These are phyloP conservation scores for Eremochloa ophiuroides DNA, from an alignment of 176 grass and related monocot genomes.

Conservation along the genomic window DNA sequence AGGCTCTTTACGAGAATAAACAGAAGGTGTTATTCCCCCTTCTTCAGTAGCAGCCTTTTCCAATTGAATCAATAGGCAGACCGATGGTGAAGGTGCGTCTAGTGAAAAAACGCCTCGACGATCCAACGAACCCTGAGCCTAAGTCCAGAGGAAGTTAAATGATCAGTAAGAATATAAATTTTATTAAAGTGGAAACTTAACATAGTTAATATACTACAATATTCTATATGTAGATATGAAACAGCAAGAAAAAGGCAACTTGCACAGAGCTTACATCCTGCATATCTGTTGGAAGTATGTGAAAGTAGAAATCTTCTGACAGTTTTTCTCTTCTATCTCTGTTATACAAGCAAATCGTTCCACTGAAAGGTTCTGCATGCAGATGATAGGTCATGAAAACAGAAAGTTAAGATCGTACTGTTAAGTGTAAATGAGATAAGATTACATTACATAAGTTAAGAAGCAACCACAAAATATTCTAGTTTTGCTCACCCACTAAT, in stretches of 20 bases:
- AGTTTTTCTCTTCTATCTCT: constrained; percentile 93
- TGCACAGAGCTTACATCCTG: constrained; percentile 67
- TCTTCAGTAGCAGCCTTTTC: constrained; percentile 93
- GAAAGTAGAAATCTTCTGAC: constrained; percentile 90
- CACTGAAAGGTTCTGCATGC: constrained; percentile 77
- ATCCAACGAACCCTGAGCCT: constrained; percentile 69
- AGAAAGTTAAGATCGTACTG: constrained; percentile 2
- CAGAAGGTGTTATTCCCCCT: constrained; percentile 87
- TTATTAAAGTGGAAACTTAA: constrained; percentile 13
- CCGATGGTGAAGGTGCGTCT: constrained; percentile 81
- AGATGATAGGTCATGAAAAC: constrained; percentile 26
- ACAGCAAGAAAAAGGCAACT: background rate
- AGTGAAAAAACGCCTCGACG: constrained; percentile 75
- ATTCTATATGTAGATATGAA: background rate
- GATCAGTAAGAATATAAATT: constrained; percentile 2
- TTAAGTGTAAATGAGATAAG: constrained; percentile 11
- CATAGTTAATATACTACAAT: background rate
- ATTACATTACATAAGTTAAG: constrained; percentile 12
- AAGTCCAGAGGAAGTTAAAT: constrained; percentile 30
- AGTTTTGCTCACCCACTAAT: constrained; percentile 79
- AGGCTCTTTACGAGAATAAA: constrained; percentile 99
- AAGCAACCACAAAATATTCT: constrained; percentile 12
- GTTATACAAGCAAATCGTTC: constrained; percentile 99
- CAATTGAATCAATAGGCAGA: constrained; percentile 90
- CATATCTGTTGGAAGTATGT: constrained; percentile 72